Conservation (phyloP, 2,329 filamentous ascomycete genomes). For the Trichoderma hamatum region DNA sequence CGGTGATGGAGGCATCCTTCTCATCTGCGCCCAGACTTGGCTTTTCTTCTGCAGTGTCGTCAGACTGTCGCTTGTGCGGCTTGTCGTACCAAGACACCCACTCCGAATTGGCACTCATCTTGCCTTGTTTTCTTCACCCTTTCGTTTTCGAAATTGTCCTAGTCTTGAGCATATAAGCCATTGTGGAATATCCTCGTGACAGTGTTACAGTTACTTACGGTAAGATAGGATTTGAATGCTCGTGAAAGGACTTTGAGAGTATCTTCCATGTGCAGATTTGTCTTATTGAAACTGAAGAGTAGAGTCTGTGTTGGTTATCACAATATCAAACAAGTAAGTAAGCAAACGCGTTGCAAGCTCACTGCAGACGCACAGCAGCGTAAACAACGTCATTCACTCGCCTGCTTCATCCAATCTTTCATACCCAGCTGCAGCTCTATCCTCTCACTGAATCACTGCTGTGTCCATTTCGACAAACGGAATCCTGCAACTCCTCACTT, state of each 20-base stretch:
- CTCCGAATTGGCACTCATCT: background rate
- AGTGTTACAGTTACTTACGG: background rate
- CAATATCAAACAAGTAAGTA: background rate
- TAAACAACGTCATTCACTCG: background rate
- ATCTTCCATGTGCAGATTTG: background rate
- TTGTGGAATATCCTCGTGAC: background rate
- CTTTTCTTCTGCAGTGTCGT: background rate
- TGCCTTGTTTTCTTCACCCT: background rate
- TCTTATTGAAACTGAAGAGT: background rate
- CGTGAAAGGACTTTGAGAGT: background rate
- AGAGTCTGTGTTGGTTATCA: background rate
- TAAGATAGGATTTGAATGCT: background rate
- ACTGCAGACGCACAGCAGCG: background rate
- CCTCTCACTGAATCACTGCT: background rate
- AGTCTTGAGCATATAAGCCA: background rate
- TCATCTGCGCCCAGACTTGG: background rate
- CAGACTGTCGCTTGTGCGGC: background rate
- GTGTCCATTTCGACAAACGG: background rate
- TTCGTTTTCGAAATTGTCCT: background rate
- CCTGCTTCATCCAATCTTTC: background rate
- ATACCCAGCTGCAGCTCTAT: background rate
- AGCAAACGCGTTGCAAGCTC: background rate
- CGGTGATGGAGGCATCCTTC: background rate
- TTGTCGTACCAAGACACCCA: slow-evolving; percentile 3
- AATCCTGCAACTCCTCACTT: background rate